Evolutionary conservation across 768 basidiomycete species (phyloP), one percentile per base, ranked within the genome.

Genomic region (Suillus brevipes): DNA sequence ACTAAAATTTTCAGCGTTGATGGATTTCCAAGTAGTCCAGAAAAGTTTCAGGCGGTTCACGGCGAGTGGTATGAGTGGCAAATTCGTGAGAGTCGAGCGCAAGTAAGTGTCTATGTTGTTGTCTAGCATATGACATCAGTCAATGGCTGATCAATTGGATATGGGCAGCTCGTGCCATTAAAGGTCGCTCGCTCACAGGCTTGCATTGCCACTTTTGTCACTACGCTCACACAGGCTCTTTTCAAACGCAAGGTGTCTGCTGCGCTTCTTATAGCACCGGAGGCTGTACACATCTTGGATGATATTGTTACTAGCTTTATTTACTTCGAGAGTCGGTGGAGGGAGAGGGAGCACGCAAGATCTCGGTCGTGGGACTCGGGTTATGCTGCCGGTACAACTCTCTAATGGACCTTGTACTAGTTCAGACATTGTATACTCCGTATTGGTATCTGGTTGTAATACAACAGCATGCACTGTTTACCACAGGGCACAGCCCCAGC

Each of bases 231-330:
- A 2, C 64, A 69, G 1, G 65, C 64, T 12, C 66, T 67, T 25
- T 64, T 64, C 63, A 28, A 13, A 12, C 70, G 70, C 6, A 73
- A 64, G 62, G 42, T 63, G 18, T 63, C 66, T 4, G 70, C 72
- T 4, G 69, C 73, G 12, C 66, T 78, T 6, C 69, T 70, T 38
- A 45, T 79, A 25, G 65, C 73, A 13, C 75, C 75, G 9, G 73
- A 73, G 36, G 77, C 76, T 7, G 49, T 63, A 12, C 66, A 57
- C 37, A 77, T 78, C 45, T 64, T 78, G 14, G 77, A 79, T 58
- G 78, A 78, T 42, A 77, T 78, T 42, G 31, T 78, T 38, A 75
- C 77, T 62, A 78, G 78, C 0, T 78, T 79, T 37, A 65, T 79
- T 23, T 79, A 76, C 53, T 77, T 77, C n/a, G 76, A 73, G 58